Evolutionary conservation across 2,329 filamentous ascomycete species (phyloP), one percentile per base, ranked within the genome.

Genomic region (Fusarium heterosporum): DNA sequence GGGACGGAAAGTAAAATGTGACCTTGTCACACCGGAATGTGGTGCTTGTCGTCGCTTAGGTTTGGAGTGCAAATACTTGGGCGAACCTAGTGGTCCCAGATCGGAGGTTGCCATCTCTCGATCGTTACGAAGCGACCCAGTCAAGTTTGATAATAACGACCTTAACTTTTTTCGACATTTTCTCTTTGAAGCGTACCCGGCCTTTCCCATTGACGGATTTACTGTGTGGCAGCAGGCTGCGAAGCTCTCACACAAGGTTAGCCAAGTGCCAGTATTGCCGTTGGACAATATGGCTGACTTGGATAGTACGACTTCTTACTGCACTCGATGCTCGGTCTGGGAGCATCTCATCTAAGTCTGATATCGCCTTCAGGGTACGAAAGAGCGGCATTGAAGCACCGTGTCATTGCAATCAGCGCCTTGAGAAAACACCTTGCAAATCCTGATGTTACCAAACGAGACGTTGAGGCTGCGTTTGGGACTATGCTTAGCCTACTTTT

Each of bases 91-190:
- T 25, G 10, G 11, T 16, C 38, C 43, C 36, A 42, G 3, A 25
- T 34, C 56, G 1, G 38, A 45, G 11, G 38, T 48, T n/a, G 42
- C 22, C 6, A 39, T 71, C 43, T 56, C 60, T n/a, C 59, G 56
- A 13, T 55, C 57, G 36, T 60, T 72, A 11, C 60, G 68, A 34
- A 60, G 70, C 16, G 66, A 71, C 3, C 68, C 72, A 2, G 49
- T 53, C 4, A 68, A 70, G 25, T 84, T 83, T 61, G 77, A 76
- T 32, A 68, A 77, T 16, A 73, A 81, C 32, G 83, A 86, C 55
- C 77, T 86, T 72, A 78, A 81, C 19, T 83, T 84, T 72, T 85
- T 85, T 65, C 82, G 84, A 50, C 83, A 86, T 64, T 86, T 85
- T 64, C 64, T 86, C 10, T 74, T 82, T 7, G 73, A 78, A 9